Base-by-base conservation (phyloP, 2,329 filamentous ascomycete genomes). In the Calonectria leucothoes region DNA sequence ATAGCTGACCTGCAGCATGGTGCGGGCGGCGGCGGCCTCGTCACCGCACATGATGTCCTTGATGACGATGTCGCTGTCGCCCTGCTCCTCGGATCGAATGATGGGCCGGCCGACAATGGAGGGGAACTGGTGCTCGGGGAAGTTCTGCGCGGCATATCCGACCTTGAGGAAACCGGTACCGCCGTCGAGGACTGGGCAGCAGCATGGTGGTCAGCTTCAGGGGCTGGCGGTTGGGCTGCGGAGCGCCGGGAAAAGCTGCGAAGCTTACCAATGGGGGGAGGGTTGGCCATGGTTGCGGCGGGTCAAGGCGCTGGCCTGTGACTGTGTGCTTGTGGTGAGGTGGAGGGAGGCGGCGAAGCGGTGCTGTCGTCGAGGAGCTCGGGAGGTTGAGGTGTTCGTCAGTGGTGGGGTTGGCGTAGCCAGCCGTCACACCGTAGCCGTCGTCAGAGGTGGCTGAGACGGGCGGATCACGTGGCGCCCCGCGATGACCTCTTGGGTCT, bases 41-140 rank as follows among this genome's bases (percentile, higher is more conserved):
- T 99, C 97, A 84, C 97, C 97, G 87, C 96, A 98, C 97, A 99
- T 99, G 84, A 99, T 98, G 88, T 99, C 97, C 91, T 98, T 98
- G 86, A 92, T 94, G 86, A 91, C 93, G 88, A 91, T 81, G 83
- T 91, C 87, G 82, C 86, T 87, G 83, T 87, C 87, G 80, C 88
- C 89, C 83, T 90, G 90, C 87, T 99, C 97, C 89, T 99, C 97
- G 75, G 96, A 96, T 87, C 97, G 95, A 82, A 99, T 91, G 86
- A 99, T 99, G 66, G 97, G 97, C 81, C 97, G 95, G 84, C 97
- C 97, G 85, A 99, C 95, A 86, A 99, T 98, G 79, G 96, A 98
- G 71, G 97, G 97, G 87, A 96, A 98, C 88, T 98, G 96, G 87
- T 97, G 95, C 88, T 98, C 97, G 85, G 97, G 97, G 88, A 99